phyloP scores from a whole-genome alignment of 495 filamentous ascomycete species.

The Penicillium coprophilum region DNA sequence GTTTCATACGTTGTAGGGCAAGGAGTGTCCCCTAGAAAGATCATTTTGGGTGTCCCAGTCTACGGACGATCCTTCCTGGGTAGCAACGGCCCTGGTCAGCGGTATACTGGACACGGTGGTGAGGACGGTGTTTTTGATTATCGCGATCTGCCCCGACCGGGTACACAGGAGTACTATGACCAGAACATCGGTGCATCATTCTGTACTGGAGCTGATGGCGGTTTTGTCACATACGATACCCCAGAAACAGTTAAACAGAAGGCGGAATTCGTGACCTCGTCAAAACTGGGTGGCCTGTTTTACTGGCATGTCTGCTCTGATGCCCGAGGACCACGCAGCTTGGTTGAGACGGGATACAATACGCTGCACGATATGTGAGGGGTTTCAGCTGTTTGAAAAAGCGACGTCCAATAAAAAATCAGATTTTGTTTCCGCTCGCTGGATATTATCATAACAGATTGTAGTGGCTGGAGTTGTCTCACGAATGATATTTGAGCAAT shows the following conservation, averaged over 20 bases:
- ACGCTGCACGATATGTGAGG: constrained; percentile 59
- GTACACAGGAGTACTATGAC: constrained; percentile 69
- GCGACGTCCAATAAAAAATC: neutral
- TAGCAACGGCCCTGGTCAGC: constrained; percentile 61
- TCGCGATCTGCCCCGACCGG: constrained; percentile 68
- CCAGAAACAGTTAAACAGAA: constrained; percentile 81
- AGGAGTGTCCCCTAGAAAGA: constrained; percentile 70
- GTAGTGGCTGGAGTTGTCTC: neutral
- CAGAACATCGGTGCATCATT: constrained; percentile 67
- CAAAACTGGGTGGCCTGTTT: constrained; percentile 78
- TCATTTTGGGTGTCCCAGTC: constrained; percentile 76
- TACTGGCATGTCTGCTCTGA: constrained; percentile 92
- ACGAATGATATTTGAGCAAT: neutral
- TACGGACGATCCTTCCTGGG: constrained; percentile 82
- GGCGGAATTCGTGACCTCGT: constrained; percentile 73
- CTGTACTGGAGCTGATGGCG: constrained; percentile 78
- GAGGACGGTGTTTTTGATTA: constrained; percentile 86
- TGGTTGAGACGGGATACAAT: constrained; percentile 74
- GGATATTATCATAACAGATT: neutral
- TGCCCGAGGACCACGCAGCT: constrained; percentile 62
- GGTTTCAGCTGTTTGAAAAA: neutral
- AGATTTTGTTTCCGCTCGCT: neutral
- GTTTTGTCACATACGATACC: constrained; percentile 86
- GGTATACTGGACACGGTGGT: constrained; percentile 62
- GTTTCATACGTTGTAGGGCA: constrained; percentile 64